Evolutionary conservation across 2,329 filamentous ascomycete genomes (phyloP).

Genomic region (Trichoderma oligosporum): DNA sequence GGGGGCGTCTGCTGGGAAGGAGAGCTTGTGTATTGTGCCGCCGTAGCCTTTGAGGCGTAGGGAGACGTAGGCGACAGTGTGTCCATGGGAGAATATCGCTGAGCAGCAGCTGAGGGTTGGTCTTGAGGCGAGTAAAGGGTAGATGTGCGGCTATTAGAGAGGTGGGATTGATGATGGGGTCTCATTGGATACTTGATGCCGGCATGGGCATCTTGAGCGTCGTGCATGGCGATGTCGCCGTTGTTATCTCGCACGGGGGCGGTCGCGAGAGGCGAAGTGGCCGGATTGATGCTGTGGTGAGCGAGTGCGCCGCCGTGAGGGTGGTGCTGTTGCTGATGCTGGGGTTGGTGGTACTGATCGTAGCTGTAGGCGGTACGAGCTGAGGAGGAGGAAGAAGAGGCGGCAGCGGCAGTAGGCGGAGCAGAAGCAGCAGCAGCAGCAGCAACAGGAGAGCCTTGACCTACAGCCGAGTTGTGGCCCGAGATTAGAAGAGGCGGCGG

Average conservation of each 20-base stretch:
- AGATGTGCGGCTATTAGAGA: constrained; percentile 48
- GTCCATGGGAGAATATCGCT: constrained; percentile 96
- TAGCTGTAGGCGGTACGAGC: not conserved
- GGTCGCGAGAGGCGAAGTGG: constrained; percentile 58
- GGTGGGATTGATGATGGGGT: constrained; percentile 71
- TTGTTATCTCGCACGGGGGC: constrained; percentile 64
- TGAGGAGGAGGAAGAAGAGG: not conserved
- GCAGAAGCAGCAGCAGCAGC: constrained; percentile 38
- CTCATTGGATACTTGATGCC: constrained; percentile 82
- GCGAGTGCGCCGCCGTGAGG: constrained; percentile 41
- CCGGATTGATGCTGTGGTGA: constrained; percentile 47
- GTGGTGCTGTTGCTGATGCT: constrained; percentile 8
- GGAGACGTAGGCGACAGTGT: constrained; percentile 74
- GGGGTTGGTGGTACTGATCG: not conserved
- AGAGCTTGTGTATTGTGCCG: constrained; percentile 50
- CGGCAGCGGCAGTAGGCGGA: not conserved
- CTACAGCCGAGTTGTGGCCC: not conserved
- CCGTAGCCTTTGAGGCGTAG: constrained; percentile 63
- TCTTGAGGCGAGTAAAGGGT: constrained; percentile 68
- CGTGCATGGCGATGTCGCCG: constrained; percentile 81
- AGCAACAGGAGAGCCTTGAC: constrained; percentile 24
- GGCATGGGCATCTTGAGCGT: constrained; percentile 75
- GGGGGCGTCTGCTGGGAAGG: constrained; percentile 73
- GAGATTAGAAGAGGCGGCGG: constrained; percentile 24
- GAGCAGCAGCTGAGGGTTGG: constrained; percentile 70